Evolutionary conservation across 495 filamentous ascomycete genomes (phyloP).

Genomic region (Podospora didyma): DNA sequence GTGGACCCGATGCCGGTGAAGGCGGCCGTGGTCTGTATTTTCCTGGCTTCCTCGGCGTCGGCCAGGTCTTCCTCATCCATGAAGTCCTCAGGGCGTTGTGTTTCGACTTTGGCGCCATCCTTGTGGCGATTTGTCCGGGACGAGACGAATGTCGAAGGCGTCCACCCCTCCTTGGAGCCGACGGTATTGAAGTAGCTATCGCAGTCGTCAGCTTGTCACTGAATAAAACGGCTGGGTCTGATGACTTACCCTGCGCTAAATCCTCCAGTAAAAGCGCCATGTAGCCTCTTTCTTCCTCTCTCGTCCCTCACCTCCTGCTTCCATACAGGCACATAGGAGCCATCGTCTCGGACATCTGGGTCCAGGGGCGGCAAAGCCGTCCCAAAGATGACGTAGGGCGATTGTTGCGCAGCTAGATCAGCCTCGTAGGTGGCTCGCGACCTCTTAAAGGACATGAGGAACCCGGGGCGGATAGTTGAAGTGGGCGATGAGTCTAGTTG

Average conservation of each 20-base stretch:
- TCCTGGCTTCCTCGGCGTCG: conserved; percentile 73
- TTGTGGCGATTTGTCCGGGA: conserved; percentile 77
- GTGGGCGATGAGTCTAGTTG: background rate
- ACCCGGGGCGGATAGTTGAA: background rate
- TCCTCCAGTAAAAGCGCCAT: conserved; percentile 95
- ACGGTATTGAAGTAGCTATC: conserved; percentile 94
- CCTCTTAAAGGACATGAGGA: conserved; percentile 74
- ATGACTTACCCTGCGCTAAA: conserved; percentile 89
- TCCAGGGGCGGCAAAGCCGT: conserved; percentile 82
- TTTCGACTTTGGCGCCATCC: conserved; percentile 47
- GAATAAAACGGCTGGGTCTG: background rate
- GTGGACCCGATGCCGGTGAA: conserved; percentile 78
- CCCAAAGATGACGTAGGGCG: conserved; percentile 79
- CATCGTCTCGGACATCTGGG: conserved; percentile 78
- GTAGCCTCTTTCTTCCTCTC: conserved; percentile 81
- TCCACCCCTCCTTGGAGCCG: conserved; percentile 97
- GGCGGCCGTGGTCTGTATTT: conserved; percentile 62
- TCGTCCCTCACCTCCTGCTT: conserved; percentile 97
- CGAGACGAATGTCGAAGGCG: conserved; percentile 84
- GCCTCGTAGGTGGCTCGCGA: conserved; percentile 73
- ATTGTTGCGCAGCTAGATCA: conserved; percentile 66
- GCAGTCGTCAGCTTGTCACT: background rate
- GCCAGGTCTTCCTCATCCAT: conserved; percentile 98
- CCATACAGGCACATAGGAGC: conserved; percentile 90
- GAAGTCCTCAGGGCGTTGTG: conserved; percentile 81